These are phyloP conservation scores for Aspergillus panamensis DNA, from an alignment of 495 filamentous ascomycete species.

Conservation along the genomic window DNA sequence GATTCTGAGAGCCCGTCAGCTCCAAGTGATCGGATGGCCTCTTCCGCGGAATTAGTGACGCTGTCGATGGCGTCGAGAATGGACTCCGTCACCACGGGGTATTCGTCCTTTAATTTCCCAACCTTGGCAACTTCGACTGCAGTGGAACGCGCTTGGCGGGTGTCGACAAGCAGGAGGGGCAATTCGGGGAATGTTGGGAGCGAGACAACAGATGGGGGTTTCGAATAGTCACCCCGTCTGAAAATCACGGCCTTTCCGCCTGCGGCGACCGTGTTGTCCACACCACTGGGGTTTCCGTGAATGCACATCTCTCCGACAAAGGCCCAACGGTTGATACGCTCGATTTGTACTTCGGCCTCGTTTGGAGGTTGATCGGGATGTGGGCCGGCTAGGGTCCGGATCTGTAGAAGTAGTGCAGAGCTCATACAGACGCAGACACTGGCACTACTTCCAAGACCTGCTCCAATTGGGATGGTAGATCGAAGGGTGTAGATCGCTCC, in stretches of 20 bases:
- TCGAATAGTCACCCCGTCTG: constrained; percentile 70
- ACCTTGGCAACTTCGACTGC: constrained; percentile 84
- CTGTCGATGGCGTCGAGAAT: constrained; percentile 82
- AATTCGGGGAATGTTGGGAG: constrained; percentile 85
- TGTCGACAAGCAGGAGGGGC: constrained; percentile 85
- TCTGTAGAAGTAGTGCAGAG: constrained; percentile 80
- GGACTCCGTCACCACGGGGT: constrained; percentile 67
- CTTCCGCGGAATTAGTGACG: constrained; percentile 69
- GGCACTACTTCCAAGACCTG: constrained; percentile 88
- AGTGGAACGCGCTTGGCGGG: constrained; percentile 77
- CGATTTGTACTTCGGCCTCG: constrained; percentile 79
- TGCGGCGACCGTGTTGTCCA: constrained; percentile 95
- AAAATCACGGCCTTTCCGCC: constrained; percentile 92
- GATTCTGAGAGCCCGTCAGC: constrained; percentile 58
- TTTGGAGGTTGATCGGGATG: constrained; percentile 80
- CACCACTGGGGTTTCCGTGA: constrained; percentile 91
- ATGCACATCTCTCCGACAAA: constrained; percentile 97
- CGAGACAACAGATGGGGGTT: constrained; percentile 72
- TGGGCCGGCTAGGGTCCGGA: constrained; percentile 79
- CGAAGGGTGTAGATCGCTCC: constrained; percentile 87
- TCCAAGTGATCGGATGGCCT: constrained; percentile 60
- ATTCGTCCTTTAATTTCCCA: constrained; percentile 59
- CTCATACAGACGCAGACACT: constrained; percentile 90
- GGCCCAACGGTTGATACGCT: constrained; percentile 95
- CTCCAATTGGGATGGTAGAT: constrained; percentile 89